Conservation (phyloP, 2,329 filamentous ascomycete genomes). For the Thielaviopsis populi region DNA sequence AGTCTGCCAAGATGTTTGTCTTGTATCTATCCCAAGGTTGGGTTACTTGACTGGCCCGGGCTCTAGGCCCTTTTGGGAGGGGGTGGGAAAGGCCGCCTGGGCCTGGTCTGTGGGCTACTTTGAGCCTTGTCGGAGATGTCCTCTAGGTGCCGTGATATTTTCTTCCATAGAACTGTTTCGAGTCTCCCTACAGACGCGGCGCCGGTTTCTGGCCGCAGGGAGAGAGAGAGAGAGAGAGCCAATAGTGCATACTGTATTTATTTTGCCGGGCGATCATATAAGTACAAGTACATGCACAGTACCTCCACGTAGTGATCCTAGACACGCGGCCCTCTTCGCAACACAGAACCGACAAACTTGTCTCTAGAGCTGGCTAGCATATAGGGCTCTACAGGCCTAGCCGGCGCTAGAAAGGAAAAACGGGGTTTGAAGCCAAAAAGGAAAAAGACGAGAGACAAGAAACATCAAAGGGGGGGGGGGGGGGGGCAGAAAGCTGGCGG, state of each 20-base stretch:
- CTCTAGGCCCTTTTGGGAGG: not conserved
- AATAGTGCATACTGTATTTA: not conserved
- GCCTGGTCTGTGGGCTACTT: not conserved
- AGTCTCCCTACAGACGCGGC: not conserved
- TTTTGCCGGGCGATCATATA: not conserved
- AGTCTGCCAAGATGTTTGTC: too few species aligned
- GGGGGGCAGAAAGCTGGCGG: not conserved
- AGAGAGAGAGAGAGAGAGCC: too few species aligned
- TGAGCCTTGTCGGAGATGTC: not conserved
- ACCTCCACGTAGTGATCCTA: too few species aligned
- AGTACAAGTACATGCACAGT: too few species aligned
- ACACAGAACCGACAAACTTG: not conserved
- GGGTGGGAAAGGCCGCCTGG: not conserved
- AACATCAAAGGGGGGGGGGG: slow-evolving; percentile 2
- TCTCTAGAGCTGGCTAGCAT: not conserved
- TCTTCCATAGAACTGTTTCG: not conserved
- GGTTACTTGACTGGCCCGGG: not conserved
- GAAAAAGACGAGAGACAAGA: slow-evolving; percentile 12
- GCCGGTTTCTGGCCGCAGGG: too few species aligned
- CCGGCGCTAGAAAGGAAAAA: not conserved
- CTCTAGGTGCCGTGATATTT: not conserved
- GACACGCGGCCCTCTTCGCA: not conserved
- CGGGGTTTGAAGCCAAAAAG: not conserved
- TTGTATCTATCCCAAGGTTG: not conserved
- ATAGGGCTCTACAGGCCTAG: not conserved